phyloP scores from a whole-genome alignment of 257 asterid species.

The Przewalskia tangutica region DNA sequence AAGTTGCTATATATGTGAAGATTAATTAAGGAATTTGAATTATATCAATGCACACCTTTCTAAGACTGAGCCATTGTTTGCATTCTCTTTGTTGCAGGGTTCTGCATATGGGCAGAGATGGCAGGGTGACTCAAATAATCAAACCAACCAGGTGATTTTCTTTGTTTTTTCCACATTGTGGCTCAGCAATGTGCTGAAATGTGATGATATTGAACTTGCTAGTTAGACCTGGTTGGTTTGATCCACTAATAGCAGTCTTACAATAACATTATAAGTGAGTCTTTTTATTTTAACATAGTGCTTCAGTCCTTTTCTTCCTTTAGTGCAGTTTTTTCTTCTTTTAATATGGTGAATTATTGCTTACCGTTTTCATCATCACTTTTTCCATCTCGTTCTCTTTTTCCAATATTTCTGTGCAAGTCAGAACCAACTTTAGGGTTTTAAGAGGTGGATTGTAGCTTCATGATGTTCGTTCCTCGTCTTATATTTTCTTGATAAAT shows the following conservation, averaged over 20 bases:
- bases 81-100: conserved; percentile 35
- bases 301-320: background rate
- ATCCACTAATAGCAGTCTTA: background rate
- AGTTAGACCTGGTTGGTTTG: background rate
- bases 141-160: conserved; percentile 65
- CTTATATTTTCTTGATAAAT: background rate
- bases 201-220: background rate
- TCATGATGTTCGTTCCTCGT: background rate
- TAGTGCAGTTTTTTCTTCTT: background rate
- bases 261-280: background rate
- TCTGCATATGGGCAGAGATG: conserved; percentile 64
- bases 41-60: conserved; percentile 9
- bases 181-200: background rate
- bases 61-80: background rate
- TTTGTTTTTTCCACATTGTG: background rate
- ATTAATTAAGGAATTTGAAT: conserved; percentile 3
- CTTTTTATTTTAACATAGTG: background rate
- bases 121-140: conserved; percentile 60
- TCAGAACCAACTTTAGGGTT: background rate
- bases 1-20: background rate
- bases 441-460: background rate
- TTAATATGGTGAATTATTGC: background rate
- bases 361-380: background rate
- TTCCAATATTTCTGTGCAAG: background rate
- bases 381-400: background rate